Conservation (phyloP, 1,284 basidiomycete genomes). For the Cryptococcus depauperatus region DNA sequence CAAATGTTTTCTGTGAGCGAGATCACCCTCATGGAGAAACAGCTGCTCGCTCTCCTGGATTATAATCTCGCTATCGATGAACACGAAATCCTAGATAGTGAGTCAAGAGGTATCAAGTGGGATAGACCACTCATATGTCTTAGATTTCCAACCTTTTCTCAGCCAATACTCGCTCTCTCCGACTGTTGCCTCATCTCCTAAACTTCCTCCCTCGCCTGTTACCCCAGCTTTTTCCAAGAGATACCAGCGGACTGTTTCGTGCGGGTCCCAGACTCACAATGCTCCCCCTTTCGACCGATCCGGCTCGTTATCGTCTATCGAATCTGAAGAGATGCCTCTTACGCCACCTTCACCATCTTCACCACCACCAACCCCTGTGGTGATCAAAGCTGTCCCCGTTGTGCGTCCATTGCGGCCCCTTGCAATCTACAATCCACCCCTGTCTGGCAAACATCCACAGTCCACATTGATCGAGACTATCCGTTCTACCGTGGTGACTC, state of each 20-base stretch:
- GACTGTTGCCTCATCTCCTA: slow-evolving; percentile 21
- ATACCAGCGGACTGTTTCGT: slow-evolving; percentile 24
- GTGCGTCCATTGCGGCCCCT: slow-evolving; percentile 14
- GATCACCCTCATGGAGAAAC: slow-evolving; percentile 94
- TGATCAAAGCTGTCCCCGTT: neutral
- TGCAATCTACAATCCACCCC: slow-evolving; percentile 22
- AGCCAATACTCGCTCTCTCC: slow-evolving; percentile 34
- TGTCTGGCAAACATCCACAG: slow-evolving; percentile 13
- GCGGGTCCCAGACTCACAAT: slow-evolving; percentile 22
- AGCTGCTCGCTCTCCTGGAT: slow-evolving; percentile 78
- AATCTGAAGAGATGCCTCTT: slow-evolving; percentile 35
- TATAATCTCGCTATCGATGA: slow-evolving; percentile 83
- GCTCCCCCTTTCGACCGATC: slow-evolving; percentile 44
- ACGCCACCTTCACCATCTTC: slow-evolving; percentile 27
- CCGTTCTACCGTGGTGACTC: slow-evolving; percentile 6
- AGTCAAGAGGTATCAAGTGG: neutral
- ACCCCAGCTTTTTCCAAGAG: slow-evolving; percentile 26
- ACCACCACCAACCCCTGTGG: too few species aligned
- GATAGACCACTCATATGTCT: neutral
- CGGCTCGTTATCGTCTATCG: slow-evolving; percentile 42
- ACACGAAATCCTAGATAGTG: slow-evolving; percentile 55
- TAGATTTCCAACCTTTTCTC: slow-evolving; percentile 20
- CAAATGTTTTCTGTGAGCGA: slow-evolving; percentile 56
- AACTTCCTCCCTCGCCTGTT: slow-evolving; percentile 27
- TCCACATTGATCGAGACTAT: slow-evolving; percentile 17